Percentiles rank a stretch among this genome's conserved stretches.
phyloP scores from a whole-genome alignment of 2,329 filamentous ascomycete genomes.

The Annulohypoxylon truncatum region DNA sequence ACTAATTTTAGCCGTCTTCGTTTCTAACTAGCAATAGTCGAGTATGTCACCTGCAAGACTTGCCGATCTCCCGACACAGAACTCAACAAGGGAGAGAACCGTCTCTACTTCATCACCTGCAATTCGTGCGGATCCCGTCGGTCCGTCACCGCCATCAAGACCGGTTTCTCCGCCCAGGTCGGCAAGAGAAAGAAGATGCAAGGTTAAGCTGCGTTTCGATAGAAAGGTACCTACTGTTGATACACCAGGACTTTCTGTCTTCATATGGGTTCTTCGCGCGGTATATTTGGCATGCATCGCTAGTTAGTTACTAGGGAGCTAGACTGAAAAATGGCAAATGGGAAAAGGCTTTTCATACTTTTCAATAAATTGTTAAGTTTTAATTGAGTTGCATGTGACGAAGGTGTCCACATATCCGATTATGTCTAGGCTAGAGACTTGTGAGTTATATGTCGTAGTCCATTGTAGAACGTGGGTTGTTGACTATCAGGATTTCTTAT shows the following conservation, averaged over 20 bases:
- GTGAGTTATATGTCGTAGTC: too few species aligned
- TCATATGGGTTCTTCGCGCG: constrained; percentile 7
- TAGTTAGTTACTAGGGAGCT: constrained; percentile 17
- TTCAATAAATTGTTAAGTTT: background rate
- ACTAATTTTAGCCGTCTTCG: background rate
- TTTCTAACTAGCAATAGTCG: constrained; percentile 66
- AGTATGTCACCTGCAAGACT: constrained; percentile 99
- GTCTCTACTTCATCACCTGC: constrained; percentile 98
- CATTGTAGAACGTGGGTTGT: too few species aligned
- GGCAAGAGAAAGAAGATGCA: constrained; percentile 98
- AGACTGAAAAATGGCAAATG: constrained; percentile 20
- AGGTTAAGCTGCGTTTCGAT: constrained; percentile 65
- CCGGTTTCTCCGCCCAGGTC: constrained; percentile 99
- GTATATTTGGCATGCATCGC: constrained; percentile 5
- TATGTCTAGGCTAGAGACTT: too few species aligned
- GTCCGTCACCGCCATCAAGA: constrained; percentile 98
- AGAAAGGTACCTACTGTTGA: background rate
- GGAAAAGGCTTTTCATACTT: constrained; percentile 11
- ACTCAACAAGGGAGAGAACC: constrained; percentile 98
- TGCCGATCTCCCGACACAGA: constrained; percentile 95
- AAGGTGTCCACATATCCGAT: background rate
- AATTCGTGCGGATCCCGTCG: constrained; percentile 86
- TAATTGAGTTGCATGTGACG: background rate
- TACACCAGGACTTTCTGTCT: background rate
- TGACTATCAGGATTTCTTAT: too few species aligned